phyloP scores from a whole-genome alignment of 371 early-diverging fungal genomes.

The Smittium culicis region DNA sequence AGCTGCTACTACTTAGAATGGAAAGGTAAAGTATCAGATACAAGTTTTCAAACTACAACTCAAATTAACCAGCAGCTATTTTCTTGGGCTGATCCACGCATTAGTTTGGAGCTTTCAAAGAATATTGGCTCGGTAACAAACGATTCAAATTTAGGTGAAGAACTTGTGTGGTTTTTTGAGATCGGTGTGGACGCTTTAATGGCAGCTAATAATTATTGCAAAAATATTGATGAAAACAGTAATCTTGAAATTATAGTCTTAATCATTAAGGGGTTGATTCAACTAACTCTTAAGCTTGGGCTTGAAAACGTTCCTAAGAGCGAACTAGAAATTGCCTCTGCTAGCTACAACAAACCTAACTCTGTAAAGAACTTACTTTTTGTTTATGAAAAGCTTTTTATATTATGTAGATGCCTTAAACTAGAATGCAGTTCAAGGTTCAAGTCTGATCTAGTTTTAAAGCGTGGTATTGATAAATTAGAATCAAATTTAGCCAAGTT shows the following conservation, averaged over 20 bases:
- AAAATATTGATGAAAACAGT: not conserved
- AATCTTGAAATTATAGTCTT: not conserved
- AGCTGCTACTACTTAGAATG: constrained; percentile 19
- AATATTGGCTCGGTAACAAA: constrained; percentile 11
- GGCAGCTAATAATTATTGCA: constrained; percentile 17
- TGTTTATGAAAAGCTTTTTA: constrained; percentile 2
- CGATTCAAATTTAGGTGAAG: constrained; percentile 14
- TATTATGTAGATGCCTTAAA: not conserved
- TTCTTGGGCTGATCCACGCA: constrained; percentile 32
- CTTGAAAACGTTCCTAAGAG: constrained; percentile 20
- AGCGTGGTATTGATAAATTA: not conserved
- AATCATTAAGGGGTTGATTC: constrained; percentile 19
- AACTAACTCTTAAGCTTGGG: constrained; percentile 24
- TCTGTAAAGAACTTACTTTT: not conserved
- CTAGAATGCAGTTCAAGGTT: not conserved
- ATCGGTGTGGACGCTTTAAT: constrained; percentile 25
- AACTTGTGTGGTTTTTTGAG: constrained; percentile 14
- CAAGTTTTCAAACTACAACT: constrained; percentile 18
- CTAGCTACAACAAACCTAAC: not conserved
- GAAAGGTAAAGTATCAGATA: constrained; percentile 13
- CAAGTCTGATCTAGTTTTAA: not conserved
- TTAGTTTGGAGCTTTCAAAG: constrained; percentile 24
- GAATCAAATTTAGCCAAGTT: not conserved
- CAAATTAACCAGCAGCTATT: constrained; percentile 30
- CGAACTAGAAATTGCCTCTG: not conserved